Percentiles rank a stretch among this genome's conserved stretches.
phyloP scores from a whole-genome alignment of 1,284 basidiomycete species.

The Ceratobasidium sp. region DNA sequence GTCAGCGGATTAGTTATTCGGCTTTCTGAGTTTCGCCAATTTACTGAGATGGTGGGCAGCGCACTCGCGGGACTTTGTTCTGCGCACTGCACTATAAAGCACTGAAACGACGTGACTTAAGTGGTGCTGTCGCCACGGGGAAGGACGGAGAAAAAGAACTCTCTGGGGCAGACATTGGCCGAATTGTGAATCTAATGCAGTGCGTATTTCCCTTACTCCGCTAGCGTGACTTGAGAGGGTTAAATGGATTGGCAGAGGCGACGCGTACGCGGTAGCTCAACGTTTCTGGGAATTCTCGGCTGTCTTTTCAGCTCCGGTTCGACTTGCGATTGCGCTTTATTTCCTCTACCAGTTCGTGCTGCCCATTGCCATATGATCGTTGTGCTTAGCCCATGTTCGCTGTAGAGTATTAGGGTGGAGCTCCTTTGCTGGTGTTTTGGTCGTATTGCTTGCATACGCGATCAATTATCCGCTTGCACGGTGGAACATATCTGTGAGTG shows the following conservation, averaged over 20 bases:
- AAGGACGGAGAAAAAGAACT: slow-evolving; percentile 54
- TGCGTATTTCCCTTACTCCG: slow-evolving; percentile 22
- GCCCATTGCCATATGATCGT: background rate
- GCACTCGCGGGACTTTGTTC: slow-evolving; percentile 74
- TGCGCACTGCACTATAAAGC: slow-evolving; percentile 78
- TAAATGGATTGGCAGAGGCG: slow-evolving; percentile 61
- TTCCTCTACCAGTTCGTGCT: slow-evolving; percentile 76
- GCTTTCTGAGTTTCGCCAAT: background rate
- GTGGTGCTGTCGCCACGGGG: slow-evolving; percentile 55
- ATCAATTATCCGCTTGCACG: slow-evolving; percentile 73
- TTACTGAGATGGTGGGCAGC: slow-evolving; percentile 46
- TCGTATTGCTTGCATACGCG: slow-evolving; percentile 73
- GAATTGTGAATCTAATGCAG: slow-evolving; percentile 65
- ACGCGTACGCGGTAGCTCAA: slow-evolving; percentile 75
- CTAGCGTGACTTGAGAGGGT: background rate
- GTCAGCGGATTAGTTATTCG: slow-evolving; percentile 1
- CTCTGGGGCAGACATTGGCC: slow-evolving; percentile 49
- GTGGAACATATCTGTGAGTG: slow-evolving; percentile 70
- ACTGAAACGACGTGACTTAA: slow-evolving; percentile 68
- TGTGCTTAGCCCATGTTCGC: background rate
- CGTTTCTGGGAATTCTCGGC: slow-evolving; percentile 77
- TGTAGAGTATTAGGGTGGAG: slow-evolving; percentile 83
- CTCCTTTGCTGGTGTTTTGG: slow-evolving; percentile 77
- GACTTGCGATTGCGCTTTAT: slow-evolving; percentile 74
- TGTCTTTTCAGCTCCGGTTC: slow-evolving; percentile 75